These are phyloP conservation scores for Pleurotus platypus DNA, from an alignment of 768 basidiomycete genomes.

Conservation along the genomic window DNA sequence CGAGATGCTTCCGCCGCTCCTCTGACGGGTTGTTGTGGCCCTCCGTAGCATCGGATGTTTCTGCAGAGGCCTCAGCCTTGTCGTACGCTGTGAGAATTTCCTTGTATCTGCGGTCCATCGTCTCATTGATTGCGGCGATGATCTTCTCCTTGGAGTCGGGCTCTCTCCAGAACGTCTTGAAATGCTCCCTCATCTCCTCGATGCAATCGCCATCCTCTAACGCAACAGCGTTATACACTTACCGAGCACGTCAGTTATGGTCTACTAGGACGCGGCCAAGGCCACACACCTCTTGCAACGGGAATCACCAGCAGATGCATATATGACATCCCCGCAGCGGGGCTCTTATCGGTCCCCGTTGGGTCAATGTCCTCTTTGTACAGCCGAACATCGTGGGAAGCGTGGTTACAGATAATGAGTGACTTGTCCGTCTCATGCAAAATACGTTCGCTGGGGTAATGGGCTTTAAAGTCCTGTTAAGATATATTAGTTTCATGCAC, in stretches of 20 bases:
- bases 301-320: constrained; percentile 13
- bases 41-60: too few relatives aligned
- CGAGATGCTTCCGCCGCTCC: too few relatives aligned
- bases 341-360: constrained; percentile 3
- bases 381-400: constrained; percentile 11
- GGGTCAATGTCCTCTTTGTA: constrained; percentile 7
- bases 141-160: background rate
- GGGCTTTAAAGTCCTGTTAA: background rate
- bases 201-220: background rate
- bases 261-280: background rate
- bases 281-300: constrained; percentile 7
- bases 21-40: too few relatives aligned
- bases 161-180: background rate
- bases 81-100: background rate
- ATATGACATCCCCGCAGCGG: constrained; percentile 13
- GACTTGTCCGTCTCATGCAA: constrained; percentile 3
- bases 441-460: background rate
- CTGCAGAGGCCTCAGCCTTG: background rate
- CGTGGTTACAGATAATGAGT: constrained; percentile 10
- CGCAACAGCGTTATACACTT: background rate
- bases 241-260: background rate
- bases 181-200: background rate
- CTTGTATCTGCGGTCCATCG: background rate
- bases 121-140: background rate
- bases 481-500: too few relatives aligned